Evolutionary conservation across 148 eudicot species (phyloP).

Genomic region (Chenopodium formosanum): DNA sequence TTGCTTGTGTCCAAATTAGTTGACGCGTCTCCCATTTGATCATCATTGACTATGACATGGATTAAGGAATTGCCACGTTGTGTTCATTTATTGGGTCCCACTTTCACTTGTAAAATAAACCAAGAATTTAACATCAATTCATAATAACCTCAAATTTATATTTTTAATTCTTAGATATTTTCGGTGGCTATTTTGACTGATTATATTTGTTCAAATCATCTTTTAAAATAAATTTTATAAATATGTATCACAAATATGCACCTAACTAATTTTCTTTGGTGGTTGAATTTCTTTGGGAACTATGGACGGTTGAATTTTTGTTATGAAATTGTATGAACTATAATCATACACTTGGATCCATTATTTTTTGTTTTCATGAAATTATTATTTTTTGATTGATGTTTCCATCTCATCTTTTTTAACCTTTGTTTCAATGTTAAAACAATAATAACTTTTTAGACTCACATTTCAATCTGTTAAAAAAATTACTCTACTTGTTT

Average conservation of each 20-base stretch:
- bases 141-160: neutral
- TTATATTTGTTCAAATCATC: neutral
- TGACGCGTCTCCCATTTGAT: conserved; percentile 4
- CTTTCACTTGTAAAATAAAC: neutral
- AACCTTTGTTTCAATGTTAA: too few species aligned
- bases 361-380: neutral
- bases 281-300: conserved; percentile 1
- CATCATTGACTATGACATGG: neutral
- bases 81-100: neutral
- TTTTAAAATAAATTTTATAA: neutral
- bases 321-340: neutral
- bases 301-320: conserved; percentile 5
- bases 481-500: too few species aligned
- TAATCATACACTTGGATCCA: conserved; percentile 15
- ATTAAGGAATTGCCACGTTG: neutral
- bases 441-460: too few species aligned
- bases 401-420: neutral
- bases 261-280: neutral
- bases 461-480: too few species aligned
- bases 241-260: conserved; percentile 26
- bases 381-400: neutral
- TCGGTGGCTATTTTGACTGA: neutral
- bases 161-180: neutral
- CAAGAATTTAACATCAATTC: neutral
- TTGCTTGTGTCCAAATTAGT: conserved; percentile 15